Base-by-base conservation (phyloP, 164 flowering plant genomes). In the Aristolochia californica region DNA sequence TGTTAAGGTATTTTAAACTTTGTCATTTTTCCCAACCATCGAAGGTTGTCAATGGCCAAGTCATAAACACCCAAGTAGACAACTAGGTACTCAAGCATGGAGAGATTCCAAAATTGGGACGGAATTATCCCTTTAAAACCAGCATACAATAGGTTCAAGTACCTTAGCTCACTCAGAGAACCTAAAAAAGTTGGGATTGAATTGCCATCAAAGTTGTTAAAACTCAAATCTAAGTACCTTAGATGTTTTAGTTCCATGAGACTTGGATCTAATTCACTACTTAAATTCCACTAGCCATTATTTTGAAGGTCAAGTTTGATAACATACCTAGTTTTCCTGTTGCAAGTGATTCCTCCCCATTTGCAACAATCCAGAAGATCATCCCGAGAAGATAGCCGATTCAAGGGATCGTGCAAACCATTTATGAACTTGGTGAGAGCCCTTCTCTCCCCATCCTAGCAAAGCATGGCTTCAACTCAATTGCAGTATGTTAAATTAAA, bases 101-200 rank as follows among this genome's bases (percentile, higher is more conserved):
- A 59, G 48, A 65, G 55, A 60, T 65, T 59, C 7, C 63, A 56
- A 1, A 65, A 55, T n/a, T 59, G 63, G 34, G 25, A 49, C 30
- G 68, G 68, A 48, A 65, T 23, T 10, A 5, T 14, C 15, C 68
- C 55, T 0, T 13, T 8, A 53, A 65, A 59, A 58, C 48, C 53
- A 2, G 48, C 13, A 15, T 17, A 27, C 2, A 58, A 48, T 43
- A 65, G 45, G 56, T 65, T 48, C 13, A 65, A 56, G 23, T 59
- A 65, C 18, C 48, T 48, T 40, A 60, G 24, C 40, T 48, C 38
- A 2, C 27, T 34, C 12, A 61, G 24, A 10, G 58, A 56, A 30
- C 65, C 65, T 11, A 66, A 9, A 57, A 55, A 59, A 15, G 40
- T n/a, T 25, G 68, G 68, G 16, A 65, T 60, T 0, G 26, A 13